Conservation (phyloP, 495 filamentous ascomycete genomes). For the Rostrohypoxylon terebratum region DNA sequence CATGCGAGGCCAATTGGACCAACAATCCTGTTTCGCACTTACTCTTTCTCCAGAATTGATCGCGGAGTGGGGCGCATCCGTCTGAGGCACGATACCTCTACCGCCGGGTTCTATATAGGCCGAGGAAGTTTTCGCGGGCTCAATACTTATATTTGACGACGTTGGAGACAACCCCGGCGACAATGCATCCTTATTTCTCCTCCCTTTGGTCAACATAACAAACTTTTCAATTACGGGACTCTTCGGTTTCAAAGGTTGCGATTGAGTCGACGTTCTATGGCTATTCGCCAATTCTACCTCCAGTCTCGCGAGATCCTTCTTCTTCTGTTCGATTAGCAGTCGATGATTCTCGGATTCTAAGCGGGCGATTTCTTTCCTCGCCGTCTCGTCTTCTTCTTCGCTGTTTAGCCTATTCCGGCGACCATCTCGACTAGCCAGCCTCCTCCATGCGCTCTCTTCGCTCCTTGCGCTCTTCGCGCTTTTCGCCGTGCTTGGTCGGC, state of each 20-base stretch:
- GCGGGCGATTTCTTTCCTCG: conserved; percentile 43
- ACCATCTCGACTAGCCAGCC: conserved; percentile 40
- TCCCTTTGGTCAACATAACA: conserved; percentile 50
- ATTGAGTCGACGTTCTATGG: conserved; percentile 19
- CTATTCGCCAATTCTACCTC: conserved; percentile 56
- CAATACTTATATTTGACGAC: conserved; percentile 43
- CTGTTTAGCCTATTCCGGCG: conserved; percentile 37
- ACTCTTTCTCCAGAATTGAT: conserved; percentile 83
- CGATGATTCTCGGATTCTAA: conserved; percentile 56
- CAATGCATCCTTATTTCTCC: conserved; percentile 48
- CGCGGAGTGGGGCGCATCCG: conserved; percentile 85
- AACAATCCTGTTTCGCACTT: conserved; percentile 49
- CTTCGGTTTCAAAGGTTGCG: conserved; percentile 45
- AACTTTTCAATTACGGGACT: conserved; percentile 57
- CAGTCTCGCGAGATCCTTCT: conserved; percentile 59
- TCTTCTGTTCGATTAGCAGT: conserved; percentile 59
- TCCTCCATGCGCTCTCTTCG: conserved; percentile 41
- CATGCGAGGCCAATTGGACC: conserved; percentile 5
- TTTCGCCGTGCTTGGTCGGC: conserved; percentile 42
- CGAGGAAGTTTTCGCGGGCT: conserved; percentile 31
- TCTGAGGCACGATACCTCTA: conserved; percentile 68
- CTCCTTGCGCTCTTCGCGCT: conserved; percentile 33
- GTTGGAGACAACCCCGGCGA: conserved; percentile 47
- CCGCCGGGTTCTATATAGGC: conserved; percentile 51
- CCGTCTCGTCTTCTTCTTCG: conserved; percentile 34